Base-by-base conservation (phyloP, 352 stramenopile genomes). In the Pythium utonaiense region DNA sequence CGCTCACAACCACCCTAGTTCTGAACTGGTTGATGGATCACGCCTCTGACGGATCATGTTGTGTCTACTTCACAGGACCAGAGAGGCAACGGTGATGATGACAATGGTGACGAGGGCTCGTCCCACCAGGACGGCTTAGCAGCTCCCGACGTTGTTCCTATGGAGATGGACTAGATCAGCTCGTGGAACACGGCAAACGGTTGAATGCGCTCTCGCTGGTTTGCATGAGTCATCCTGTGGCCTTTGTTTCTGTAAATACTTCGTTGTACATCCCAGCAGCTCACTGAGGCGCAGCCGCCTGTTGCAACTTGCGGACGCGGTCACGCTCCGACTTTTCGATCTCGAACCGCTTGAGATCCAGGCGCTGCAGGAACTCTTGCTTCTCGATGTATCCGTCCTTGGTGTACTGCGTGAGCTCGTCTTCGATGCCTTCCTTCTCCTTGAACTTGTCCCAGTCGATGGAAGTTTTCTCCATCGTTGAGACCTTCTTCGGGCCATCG, bases 391-490 rank as follows among this genome's bases (percentile, higher is more conserved):
- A 98, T 7, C 89, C 96, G 63, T 98, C 85, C 65, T 98, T 98
- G 7, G 85, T 96, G 73, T 95, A 85, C 50, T 97, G 92, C 31
- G 87, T 77, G 14, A 98, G 72, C 58, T 98, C 89, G 50, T 98
- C 93, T 44, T 97, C 86, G 51, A 98, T 86, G 41, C 87, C 88
- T 52, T 96, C 78, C 31, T 93, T 74, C 36, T 94, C 77, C 68
- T 98, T 98, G 78, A 98, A 98, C 22, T 86, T 82, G 70, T 98
- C 92, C 96, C 96, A 98, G 71, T 98, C 96, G 16, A 96, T 70
- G 30, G 80, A 95, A 34, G 94, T 95, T 70, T 98, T 98, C 74
- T 96, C 89, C 57, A 98, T 96, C 6, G 94, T 98, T 10, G 89
- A 96, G 7, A 98, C 76, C 66, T 97, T 97, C 70, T 95, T 90